Conservation (phyloP, 768 basidiomycete genomes). For the Boletus patriciae region DNA sequence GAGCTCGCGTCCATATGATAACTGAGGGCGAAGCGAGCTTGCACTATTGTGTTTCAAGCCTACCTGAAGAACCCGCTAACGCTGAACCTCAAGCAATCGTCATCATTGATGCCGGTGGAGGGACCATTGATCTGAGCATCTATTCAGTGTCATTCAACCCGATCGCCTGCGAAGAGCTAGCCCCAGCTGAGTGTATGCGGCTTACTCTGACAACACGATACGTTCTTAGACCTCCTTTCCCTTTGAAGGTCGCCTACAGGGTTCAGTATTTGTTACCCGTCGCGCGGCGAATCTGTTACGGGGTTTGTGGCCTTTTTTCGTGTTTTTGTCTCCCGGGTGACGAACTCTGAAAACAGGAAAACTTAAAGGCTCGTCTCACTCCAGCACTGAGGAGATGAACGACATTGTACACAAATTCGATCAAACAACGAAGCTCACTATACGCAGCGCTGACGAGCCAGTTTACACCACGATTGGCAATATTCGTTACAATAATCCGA, state of each 20-base stretch:
- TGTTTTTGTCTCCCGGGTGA: not conserved
- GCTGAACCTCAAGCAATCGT: constrained; percentile 35
- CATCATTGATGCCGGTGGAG: constrained; percentile 45
- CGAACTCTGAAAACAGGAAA: not conserved
- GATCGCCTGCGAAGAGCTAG: constrained; percentile 33
- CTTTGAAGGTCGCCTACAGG: constrained; percentile 41
- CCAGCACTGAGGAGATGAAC: constrained; percentile 1
- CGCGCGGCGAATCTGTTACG: constrained; percentile 37
- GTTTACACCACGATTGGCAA: not conserved
- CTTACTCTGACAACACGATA: not conserved
- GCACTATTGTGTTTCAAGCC: constrained; percentile 42
- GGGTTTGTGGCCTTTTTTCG: constrained; percentile 21
- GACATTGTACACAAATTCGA: constrained; percentile 9
- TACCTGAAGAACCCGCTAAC: constrained; percentile 10
- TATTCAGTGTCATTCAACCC: constrained; percentile 27
- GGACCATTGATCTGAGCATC: constrained; percentile 38
- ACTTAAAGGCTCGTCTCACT: constrained; percentile 3
- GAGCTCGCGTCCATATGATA: constrained; percentile 21
- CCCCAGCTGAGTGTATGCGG: constrained; percentile 29
- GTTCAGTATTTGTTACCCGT: constrained; percentile 47
- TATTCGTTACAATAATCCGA: not conserved
- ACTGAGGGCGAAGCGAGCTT: constrained; percentile 27
- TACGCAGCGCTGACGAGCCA: not conserved
- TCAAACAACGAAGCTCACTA: constrained; percentile 6
- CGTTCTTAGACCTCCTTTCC: not conserved